Conservation (phyloP, 768 basidiomycete genomes). For the Lentinula sp. region DNA sequence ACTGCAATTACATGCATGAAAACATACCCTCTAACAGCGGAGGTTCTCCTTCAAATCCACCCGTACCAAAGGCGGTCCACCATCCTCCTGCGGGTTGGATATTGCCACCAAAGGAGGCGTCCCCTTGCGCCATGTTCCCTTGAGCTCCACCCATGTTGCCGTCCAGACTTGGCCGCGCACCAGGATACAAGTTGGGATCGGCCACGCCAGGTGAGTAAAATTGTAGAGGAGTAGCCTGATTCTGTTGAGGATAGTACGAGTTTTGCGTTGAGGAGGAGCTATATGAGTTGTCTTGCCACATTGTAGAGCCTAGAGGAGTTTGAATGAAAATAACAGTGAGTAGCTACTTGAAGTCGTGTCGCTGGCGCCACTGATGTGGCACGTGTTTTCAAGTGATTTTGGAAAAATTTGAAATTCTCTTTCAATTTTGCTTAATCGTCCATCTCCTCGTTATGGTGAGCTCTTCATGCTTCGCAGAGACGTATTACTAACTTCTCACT, state of each 20-base stretch:
- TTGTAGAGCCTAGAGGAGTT: conserved; percentile 17
- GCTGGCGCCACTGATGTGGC: conserved; percentile 9
- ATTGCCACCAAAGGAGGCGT: conserved; percentile 56
- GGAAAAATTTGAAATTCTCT: not conserved
- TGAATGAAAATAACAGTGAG: not conserved
- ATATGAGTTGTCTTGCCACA: conserved; percentile 81
- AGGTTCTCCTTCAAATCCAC: conserved; percentile 93
- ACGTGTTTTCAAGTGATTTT: not conserved
- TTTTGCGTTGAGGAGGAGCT: conserved; percentile 53
- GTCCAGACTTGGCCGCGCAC: conserved; percentile 72
- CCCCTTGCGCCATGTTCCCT: conserved; percentile 41
- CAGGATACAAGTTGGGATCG: conserved; percentile 60
- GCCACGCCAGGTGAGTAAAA: conserved; percentile 63
- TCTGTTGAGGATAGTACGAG: conserved; percentile 46
- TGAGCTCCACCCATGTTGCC: conserved; percentile 49
- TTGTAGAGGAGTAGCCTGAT: conserved; percentile 60
- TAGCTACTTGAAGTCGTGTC: not conserved
- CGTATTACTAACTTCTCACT: conserved; percentile 12
- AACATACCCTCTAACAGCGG: conserved; percentile 87
- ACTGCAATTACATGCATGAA: not conserved
- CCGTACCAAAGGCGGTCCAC: conserved; percentile 97
- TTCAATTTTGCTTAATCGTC: not conserved
- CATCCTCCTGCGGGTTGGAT: conserved; percentile 74
- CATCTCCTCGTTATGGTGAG: conserved; percentile 33
- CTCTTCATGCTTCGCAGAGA: not conserved